A percentile compares a stretch with the other conserved stretches of the same genome.
Conservation (phyloP, 2,329 filamentous ascomycete genomes). For the Clarireedia monteithiana region DNA sequence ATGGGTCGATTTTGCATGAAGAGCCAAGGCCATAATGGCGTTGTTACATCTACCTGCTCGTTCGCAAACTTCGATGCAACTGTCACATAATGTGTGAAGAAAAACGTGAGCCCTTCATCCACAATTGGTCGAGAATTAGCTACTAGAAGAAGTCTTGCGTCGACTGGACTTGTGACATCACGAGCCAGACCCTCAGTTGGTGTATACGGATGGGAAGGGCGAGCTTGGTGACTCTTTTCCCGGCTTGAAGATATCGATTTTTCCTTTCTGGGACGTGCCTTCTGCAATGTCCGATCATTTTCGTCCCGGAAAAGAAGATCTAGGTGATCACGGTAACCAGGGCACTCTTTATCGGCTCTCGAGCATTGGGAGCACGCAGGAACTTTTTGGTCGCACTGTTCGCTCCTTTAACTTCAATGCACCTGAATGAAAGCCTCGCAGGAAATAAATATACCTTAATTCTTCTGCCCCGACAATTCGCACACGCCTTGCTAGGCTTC, state of each 20-base stretch:
- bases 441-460: conserved; percentile 17
- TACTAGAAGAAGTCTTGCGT: background rate
- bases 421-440: background rate
- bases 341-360: conserved; percentile 42
- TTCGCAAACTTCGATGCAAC: background rate
- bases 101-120: conserved; percentile 19
- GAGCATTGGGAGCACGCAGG: conserved; percentile 47
- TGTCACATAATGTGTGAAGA: conserved; percentile 19
- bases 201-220: background rate
- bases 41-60: conserved; percentile 20
- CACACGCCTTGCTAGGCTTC: conserved; percentile 21
- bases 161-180: background rate
- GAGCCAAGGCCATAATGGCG: background rate
- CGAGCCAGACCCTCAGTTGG: background rate
- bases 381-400: conserved; percentile 41
- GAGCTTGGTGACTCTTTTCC: background rate
- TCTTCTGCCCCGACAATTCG: conserved; percentile 16
- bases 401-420: background rate
- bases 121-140: background rate
- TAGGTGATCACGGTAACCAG: conserved; percentile 47
- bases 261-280: conserved; percentile 27
- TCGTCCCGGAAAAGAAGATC: conserved; percentile 50
- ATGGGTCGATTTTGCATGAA: conserved; percentile 19
- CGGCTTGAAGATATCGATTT: background rate
- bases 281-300: conserved; percentile 46